A percentile compares a stretch with the other conserved stretches of the same genome.
Evolutionary conservation across 495 filamentous ascomycete species (phyloP).

Genomic region (Penicillium paradoxum): DNA sequence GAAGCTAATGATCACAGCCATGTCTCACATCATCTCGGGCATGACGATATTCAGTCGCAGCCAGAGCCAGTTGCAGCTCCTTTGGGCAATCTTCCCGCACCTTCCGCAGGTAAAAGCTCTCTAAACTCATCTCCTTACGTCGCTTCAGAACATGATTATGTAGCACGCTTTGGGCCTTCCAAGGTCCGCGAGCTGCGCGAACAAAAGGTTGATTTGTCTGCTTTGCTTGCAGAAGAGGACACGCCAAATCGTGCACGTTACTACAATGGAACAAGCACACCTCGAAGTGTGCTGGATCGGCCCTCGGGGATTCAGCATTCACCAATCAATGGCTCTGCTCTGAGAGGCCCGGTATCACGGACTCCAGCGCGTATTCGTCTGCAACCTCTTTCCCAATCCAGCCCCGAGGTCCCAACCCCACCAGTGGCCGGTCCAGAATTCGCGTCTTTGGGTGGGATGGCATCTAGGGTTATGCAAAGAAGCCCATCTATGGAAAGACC

Average conservation of each 20-base stretch:
- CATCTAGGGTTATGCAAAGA: neutral
- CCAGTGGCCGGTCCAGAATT: slow-evolving; percentile 2
- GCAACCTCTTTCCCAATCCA: slow-evolving; percentile 26
- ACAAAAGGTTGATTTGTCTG: slow-evolving; percentile 36
- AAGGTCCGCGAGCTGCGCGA: slow-evolving; percentile 36
- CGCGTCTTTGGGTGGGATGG: slow-evolving; percentile 1
- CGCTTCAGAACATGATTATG: slow-evolving; percentile 24
- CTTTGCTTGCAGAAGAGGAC: slow-evolving; percentile 29
- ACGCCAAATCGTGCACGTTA: slow-evolving; percentile 42
- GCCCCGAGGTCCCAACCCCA: slow-evolving; percentile 16
- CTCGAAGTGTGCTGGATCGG: slow-evolving; percentile 20
- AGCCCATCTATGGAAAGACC: slow-evolving; percentile 7
- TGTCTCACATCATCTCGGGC: slow-evolving; percentile 20
- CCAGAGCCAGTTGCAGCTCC: slow-evolving; percentile 7
- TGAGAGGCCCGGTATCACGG: slow-evolving; percentile 11
- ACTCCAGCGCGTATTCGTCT: slow-evolving; percentile 20
- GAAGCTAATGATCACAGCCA: slow-evolving; percentile 37
- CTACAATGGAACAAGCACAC: slow-evolving; percentile 38
- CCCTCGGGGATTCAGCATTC: slow-evolving; percentile 13
- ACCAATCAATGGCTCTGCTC: slow-evolving; percentile 10
- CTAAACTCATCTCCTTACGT: slow-evolving; percentile 31
- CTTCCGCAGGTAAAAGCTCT: slow-evolving; percentile 6
- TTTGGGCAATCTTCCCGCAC: slow-evolving; percentile 9
- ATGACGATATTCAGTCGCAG: slow-evolving; percentile 4
- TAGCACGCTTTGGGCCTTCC: slow-evolving; percentile 30